Conservation (phyloP, 768 basidiomycete genomes). For the Rhodocollybia butyracea region DNA sequence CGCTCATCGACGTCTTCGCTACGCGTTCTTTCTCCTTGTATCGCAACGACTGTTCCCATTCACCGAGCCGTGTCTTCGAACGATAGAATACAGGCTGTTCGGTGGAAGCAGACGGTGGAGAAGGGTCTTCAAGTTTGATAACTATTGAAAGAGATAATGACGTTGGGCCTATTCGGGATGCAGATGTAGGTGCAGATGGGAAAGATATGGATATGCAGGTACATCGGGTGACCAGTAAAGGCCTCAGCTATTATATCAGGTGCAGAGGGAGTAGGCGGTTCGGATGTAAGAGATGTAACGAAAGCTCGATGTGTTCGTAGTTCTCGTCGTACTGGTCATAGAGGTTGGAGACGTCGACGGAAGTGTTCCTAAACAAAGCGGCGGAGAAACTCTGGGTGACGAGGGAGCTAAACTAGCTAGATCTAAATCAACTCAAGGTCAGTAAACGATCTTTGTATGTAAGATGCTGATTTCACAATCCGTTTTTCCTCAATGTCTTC, state of each 20-base stretch:
- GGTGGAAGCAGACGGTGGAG: conserved; percentile 37
- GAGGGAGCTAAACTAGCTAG: conserved; percentile 23
- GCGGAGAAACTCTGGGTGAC: conserved; percentile 37
- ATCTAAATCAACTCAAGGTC: background rate
- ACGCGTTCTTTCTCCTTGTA: conserved; percentile 39
- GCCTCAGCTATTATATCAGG: too few relatives aligned
- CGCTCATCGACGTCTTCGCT: conserved; percentile 45
- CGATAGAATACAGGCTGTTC: background rate
- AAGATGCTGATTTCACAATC: conserved; percentile 26
- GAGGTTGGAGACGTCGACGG: conserved; percentile 17
- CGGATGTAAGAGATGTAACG: conserved; percentile 2
- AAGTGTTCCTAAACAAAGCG: conserved; percentile 50
- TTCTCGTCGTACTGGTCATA: conserved; percentile 15
- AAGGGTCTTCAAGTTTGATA: conserved; percentile 16
- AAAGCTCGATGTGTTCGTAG: background rate
- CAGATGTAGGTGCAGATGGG: conserved; percentile 2
- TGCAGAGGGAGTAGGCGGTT: conserved; percentile 28
- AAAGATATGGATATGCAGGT: conserved; percentile 36
- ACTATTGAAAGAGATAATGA: conserved; percentile 7
- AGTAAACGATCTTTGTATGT: conserved; percentile 2
- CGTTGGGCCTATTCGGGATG: conserved; percentile 3
- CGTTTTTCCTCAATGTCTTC: conserved; percentile 16
- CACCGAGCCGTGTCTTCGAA: conserved; percentile 18
- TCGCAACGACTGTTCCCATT: conserved; percentile 44
- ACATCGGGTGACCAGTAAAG: conserved; percentile 46